phyloP scores from a whole-genome alignment of 169 alveolate species.

The Babesia divergens region DNA sequence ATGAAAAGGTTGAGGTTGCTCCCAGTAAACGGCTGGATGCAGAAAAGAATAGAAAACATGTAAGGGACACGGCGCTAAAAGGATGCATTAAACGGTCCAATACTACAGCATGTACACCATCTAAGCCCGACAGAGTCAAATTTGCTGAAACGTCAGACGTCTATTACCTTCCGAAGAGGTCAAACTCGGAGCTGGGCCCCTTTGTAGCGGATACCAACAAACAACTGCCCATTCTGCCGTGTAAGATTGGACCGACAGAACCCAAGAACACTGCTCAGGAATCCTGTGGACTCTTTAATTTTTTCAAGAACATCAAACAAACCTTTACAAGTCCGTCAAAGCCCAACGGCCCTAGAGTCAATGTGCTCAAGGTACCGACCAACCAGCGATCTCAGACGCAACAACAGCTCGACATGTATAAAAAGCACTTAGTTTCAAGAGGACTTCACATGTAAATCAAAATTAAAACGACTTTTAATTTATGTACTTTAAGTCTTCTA shows the following conservation, averaged over 20 bases:
- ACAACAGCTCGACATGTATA: constrained; percentile 11
- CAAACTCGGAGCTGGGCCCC: constrained; percentile 36
- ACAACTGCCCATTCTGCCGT: constrained; percentile 20
- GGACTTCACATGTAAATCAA: constrained; percentile 2
- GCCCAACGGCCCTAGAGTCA: background rate
- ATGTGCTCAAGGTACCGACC: constrained; percentile 19
- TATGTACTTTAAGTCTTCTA: constrained; percentile 48
- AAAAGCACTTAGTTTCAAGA: constrained; percentile 23
- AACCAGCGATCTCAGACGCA: constrained; percentile 8
- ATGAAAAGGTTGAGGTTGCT: background rate
- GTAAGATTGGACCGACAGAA: constrained; percentile 11
- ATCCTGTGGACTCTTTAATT: constrained; percentile 3
- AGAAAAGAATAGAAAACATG: background rate
- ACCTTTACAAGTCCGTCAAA: background rate
- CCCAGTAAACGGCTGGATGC: too few relatives aligned
- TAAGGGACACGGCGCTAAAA: background rate
- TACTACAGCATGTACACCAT: constrained; percentile 14
- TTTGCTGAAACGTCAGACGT: constrained; percentile 53
- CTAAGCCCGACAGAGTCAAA: constrained; percentile 29
- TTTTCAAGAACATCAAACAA: constrained; percentile 20
- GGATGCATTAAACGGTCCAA: constrained; percentile 24
- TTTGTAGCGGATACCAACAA: background rate
- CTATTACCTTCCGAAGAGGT: constrained; percentile 42
- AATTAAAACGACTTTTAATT: background rate
- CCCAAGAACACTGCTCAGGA: background rate